Evolutionary conservation across 2,329 filamentous ascomycete species (phyloP), one percentile per base, ranked within the genome.

Genomic region (Fusarium brevicatenulatum): DNA sequence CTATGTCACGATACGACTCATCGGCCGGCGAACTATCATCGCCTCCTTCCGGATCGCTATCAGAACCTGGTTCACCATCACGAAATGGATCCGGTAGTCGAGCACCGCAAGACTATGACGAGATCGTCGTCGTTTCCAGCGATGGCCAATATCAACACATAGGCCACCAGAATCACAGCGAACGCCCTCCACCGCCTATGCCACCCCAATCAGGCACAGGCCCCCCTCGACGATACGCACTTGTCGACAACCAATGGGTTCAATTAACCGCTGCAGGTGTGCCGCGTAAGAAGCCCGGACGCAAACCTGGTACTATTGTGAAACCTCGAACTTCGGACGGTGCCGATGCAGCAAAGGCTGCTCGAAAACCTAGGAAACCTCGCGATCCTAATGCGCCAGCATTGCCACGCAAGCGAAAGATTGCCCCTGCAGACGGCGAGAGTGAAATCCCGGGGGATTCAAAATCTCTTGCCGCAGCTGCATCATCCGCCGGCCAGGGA

Each of bases 221-320:
- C 13, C 67, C 79, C 16, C 75, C 76, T 23, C 83, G 79, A 70
- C 73, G 77, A 43, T 83, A 78, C 44, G 80, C 78, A 18, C 61
- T 77, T n/a, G 77, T 82, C 69, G 79, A 86, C 70, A 79, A 84
- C 71, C 72, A 82, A 76, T 81, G 80, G 73, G 85, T 87, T 34
- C 85, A 84, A 69, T 81, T 90, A 58, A 90, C 88, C 0, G 88
- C 88, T 32, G 88, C 88, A 57, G 89, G 89, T 16, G 78, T 89
- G 11, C 88, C 89, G 1, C 82, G 89, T 9, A 91, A 91, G 81
- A 92, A 91, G 82, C 89, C 90, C 25, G 90, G 89, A 28, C 87
- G 90, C 55, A 92, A 92, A 78, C 89, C 90, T 77, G 92, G 86
- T 78, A 88, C 83, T 68, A 86, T 82, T 61, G 80, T 86, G 54